Conservation (phyloP, 2,329 filamentous ascomycete species). For the Xylariaceae sp. region DNA sequence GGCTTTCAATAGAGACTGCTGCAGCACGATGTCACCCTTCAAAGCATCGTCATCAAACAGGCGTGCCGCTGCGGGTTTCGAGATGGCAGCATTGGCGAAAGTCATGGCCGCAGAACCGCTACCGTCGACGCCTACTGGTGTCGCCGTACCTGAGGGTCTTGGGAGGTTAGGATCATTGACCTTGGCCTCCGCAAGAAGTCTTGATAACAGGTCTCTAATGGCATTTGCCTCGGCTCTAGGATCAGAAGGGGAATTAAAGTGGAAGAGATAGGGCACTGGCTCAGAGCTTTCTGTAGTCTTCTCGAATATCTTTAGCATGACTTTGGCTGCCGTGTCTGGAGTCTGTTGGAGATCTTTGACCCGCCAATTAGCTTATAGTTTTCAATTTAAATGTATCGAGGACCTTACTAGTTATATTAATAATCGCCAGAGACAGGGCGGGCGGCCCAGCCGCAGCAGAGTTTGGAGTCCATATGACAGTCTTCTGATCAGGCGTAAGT, state of each 20-base stretch:
- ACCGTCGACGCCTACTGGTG: constrained; percentile 37
- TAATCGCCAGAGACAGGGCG: constrained; percentile 71
- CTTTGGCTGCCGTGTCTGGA: constrained; percentile 83
- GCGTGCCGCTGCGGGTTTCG: constrained; percentile 60
- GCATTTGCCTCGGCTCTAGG: constrained; percentile 84
- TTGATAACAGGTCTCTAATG: constrained; percentile 81
- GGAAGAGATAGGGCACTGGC: constrained; percentile 79
- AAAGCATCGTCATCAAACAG: constrained; percentile 85
- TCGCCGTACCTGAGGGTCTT: constrained; percentile 50
- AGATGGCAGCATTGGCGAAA: constrained; percentile 72
- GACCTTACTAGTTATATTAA: constrained; percentile 79
- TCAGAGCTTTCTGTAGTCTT: constrained; percentile 65
- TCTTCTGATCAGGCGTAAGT: constrained; percentile 73
- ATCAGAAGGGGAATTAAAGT: constrained; percentile 79
- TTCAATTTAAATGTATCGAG: constrained; percentile 6
- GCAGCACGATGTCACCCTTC: constrained; percentile 78
- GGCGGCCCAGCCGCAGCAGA: constrained; percentile 65
- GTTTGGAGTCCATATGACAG: constrained; percentile 81
- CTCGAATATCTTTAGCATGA: constrained; percentile 91
- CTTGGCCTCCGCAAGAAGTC: constrained; percentile 74
- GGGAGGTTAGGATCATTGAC: constrained; percentile 57
- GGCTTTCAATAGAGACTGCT: constrained; percentile 85
- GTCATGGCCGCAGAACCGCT: constrained; percentile 73
- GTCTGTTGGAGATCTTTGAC: constrained; percentile 88
- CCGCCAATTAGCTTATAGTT: constrained; percentile 15